phyloP scores from a whole-genome alignment of 768 basidiomycete species.

The Phanerochaete carnosa region DNA sequence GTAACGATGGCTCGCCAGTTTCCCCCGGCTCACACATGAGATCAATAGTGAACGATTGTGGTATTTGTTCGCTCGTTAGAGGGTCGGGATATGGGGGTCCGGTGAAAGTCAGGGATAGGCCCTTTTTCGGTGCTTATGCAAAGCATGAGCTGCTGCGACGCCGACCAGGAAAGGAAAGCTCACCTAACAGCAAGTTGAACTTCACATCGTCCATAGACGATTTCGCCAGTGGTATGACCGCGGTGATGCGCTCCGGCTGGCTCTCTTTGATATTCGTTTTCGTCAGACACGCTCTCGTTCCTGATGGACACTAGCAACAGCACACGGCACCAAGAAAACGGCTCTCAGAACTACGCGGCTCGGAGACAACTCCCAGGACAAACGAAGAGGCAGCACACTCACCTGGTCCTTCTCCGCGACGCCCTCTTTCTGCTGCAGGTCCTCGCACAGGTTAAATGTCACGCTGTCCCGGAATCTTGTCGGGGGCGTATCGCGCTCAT shows the following conservation, averaged over 20 bases:
- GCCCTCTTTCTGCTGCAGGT: conserved; percentile 44
- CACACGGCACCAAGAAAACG: background rate
- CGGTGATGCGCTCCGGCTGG: conserved; percentile 55
- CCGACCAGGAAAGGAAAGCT: conserved; percentile 24
- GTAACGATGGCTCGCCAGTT: conserved; percentile 46
- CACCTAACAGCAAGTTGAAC: conserved; percentile 30
- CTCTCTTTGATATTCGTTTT: conserved; percentile 58
- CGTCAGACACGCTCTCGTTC: conserved; percentile 73
- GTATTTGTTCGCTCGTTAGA: conserved; percentile 35
- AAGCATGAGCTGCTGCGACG: background rate
- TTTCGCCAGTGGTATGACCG: conserved; percentile 74
- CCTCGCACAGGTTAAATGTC: conserved; percentile 65
- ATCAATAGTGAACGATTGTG: conserved; percentile 60
- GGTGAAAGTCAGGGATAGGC: conserved; percentile 52
- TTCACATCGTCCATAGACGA: conserved; percentile 26
- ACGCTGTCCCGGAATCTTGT: conserved; percentile 57
- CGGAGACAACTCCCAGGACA: background rate
- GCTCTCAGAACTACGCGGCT: background rate
- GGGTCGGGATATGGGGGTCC: conserved; percentile 61
- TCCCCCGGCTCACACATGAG: conserved; percentile 50
- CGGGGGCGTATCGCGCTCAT: conserved; percentile 60
- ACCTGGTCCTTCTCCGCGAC: conserved; percentile 68
- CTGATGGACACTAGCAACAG: conserved; percentile 53
- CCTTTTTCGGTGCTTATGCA: conserved; percentile 44
- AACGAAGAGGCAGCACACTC: conserved; percentile 20